A percentile compares a stretch with the other conserved stretches of the same genome.
phyloP scores from a whole-genome alignment of 2,329 filamentous ascomycete genomes.

The Helotiales sp. region DNA sequence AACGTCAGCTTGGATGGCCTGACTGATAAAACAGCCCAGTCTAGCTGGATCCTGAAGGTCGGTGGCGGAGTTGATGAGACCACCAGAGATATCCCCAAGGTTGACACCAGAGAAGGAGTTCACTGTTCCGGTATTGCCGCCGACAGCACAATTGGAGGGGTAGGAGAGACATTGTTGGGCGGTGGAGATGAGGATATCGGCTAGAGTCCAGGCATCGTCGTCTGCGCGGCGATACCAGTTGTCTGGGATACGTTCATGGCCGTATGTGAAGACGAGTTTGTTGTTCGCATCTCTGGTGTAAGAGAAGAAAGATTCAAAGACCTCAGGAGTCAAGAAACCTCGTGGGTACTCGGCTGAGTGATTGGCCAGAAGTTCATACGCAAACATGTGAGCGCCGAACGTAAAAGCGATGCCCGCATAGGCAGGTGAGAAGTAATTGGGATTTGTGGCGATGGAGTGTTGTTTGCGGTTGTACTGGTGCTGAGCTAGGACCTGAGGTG shows the following conservation, averaged over 20 bases:
- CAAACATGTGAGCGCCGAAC: slow-evolving; percentile 30
- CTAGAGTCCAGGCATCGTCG: slow-evolving; percentile 41
- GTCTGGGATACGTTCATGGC: slow-evolving; percentile 19
- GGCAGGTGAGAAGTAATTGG: slow-evolving; percentile 35
- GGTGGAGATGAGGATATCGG: slow-evolving; percentile 41
- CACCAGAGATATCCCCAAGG: slow-evolving; percentile 39
- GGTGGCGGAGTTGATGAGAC: slow-evolving; percentile 41
- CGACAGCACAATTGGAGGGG: slow-evolving; percentile 35
- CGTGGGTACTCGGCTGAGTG: slow-evolving; percentile 22
- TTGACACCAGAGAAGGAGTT: slow-evolving; percentile 52
- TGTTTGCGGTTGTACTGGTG: slow-evolving; percentile 20
- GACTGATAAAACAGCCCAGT: slow-evolving; percentile 17
- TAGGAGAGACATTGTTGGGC: slow-evolving; percentile 37
- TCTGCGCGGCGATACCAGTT: slow-evolving; percentile 22
- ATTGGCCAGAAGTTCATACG: slow-evolving; percentile 33
- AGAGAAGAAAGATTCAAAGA: slow-evolving; percentile 19
- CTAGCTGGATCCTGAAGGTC: slow-evolving; percentile 14
- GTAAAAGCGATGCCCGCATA: slow-evolving; percentile 29
- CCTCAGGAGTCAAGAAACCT: slow-evolving; percentile 12
- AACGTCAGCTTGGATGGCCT: slow-evolving; percentile 17
- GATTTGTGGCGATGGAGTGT: slow-evolving; percentile 34
- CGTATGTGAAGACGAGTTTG: slow-evolving; percentile 13
- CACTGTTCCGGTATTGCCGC: slow-evolving; percentile 52
- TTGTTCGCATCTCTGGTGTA: slow-evolving; percentile 11
- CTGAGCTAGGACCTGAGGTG: slow-evolving; percentile 19